Evolutionary conservation across 208 protist genomes (phyloP).

Genomic region (Leishmania tarentolae): DNA sequence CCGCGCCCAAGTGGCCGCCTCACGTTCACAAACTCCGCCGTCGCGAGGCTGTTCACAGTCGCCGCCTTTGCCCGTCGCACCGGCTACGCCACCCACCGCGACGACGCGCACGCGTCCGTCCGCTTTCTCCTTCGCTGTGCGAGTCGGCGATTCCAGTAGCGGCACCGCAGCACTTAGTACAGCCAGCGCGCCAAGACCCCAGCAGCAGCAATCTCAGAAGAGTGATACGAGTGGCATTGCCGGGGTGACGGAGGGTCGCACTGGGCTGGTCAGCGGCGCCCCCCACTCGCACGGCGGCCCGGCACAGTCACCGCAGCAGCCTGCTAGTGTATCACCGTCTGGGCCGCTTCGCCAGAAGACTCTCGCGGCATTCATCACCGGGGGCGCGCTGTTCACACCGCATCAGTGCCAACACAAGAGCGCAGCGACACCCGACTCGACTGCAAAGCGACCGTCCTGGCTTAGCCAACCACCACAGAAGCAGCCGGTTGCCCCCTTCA

Average conservation of each 20-base stretch:
- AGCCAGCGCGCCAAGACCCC: background rate
- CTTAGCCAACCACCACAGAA: slow-evolving; percentile 12
- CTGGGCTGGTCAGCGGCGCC: background rate
- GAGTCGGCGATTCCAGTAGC: background rate
- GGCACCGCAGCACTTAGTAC: background rate
- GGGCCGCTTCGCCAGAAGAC: slow-evolving; percentile 15
- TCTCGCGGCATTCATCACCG: slow-evolving; percentile 5
- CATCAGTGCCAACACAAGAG: background rate
- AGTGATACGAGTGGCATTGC: background rate
- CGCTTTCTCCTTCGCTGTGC: slow-evolving; percentile 11
- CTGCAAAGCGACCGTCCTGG: slow-evolving; percentile 5
- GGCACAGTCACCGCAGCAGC: background rate
- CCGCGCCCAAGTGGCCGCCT: slow-evolving; percentile 18
- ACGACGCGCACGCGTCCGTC: background rate
- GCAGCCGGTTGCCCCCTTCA: background rate
- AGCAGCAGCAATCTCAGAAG: background rate
- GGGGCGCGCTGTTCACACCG: background rate
- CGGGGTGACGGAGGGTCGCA: background rate
- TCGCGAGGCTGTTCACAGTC: slow-evolving; percentile 16
- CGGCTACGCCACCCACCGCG: background rate
- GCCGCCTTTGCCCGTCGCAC: background rate
- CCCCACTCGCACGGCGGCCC: background rate
- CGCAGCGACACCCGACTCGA: background rate
- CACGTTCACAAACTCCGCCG: slow-evolving; percentile 7
- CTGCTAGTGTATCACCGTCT: background rate